Evolutionary conservation across 148 eudicot genomes (phyloP), one percentile per base, ranked within the genome.

Genomic region (Fallopia convolvulus): DNA sequence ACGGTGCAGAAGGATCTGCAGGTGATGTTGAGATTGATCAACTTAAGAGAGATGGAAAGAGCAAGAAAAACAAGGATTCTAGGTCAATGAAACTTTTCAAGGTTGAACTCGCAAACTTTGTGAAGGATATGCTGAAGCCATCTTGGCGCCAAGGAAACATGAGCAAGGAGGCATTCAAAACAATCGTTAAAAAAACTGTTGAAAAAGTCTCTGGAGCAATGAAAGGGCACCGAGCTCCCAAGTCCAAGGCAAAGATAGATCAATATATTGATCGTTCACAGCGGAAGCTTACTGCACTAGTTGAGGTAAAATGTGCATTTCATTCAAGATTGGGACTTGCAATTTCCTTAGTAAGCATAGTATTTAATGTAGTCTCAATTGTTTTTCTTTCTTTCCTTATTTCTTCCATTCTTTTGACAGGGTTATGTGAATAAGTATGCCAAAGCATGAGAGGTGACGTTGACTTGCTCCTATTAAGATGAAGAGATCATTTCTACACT

Each of bases 141-240:
- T 90, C 89, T 58, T 95, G 99, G 99, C 94, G 97, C 60, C 97
- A 95, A 84, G 99, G 99, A 80, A 91, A 86, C 74, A 91, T 95
- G 99, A 95, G 99, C 84, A 95, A 95, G 88, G 99, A 95, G 84
- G 99, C 94, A 48, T 95, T 92, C 85, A 95, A 95, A 85, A 95
- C 96, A 48, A 92, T 95, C 78, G 99, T 95, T 58, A 92, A 95
- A 88, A 95, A 95, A 82, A 92, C 94, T 80, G 96, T 95, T 71
- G 99, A 95, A 83, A 95, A 91, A 85, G 99, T 95, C 30, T 90
- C 94, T 65, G 97, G 96, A 77, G 91, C 99, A 74, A 90, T 91
- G 97, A 92, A 88, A 82, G 87, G 87, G 80, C 97, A 86, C 81
- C 88, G 87, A n/a, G 49, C 90, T 77, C 99, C 99, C 48, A 95